Evolutionary conservation across 345 rosid genomes (phyloP).

Genomic region (Anacardium occidentale): DNA sequence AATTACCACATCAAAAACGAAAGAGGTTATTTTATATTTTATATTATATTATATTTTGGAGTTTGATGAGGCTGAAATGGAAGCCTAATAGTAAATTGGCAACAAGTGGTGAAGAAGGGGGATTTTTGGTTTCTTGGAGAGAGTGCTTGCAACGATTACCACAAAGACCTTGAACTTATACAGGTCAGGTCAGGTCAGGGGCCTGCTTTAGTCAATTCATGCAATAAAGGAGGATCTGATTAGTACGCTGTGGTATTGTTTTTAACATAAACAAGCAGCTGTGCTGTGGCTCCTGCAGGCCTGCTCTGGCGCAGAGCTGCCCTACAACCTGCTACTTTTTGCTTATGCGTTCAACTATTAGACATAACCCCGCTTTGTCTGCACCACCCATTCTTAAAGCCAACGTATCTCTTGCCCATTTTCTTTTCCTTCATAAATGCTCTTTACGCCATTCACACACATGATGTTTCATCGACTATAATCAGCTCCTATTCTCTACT

Average conservation of each 20-base stretch:
- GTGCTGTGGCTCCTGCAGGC: conserved; percentile 18
- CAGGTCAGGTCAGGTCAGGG: background rate
- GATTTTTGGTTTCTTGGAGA: background rate
- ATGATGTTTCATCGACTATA: background rate
- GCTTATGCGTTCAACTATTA: conserved; percentile 19
- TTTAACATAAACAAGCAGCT: conserved; percentile 1
- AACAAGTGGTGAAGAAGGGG: background rate
- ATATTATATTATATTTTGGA: no score
- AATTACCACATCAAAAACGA: background rate
- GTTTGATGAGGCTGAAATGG: no score
- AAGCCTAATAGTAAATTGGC: no score
- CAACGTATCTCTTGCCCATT: background rate
- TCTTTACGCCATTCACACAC: background rate
- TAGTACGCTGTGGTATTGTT: conserved; percentile 10
- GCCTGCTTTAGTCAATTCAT: conserved; percentile 19
- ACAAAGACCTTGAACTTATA: background rate
- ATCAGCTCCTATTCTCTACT: no score
- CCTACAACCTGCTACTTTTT: conserved; percentile 14
- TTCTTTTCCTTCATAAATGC: background rate
- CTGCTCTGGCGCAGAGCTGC: conserved; percentile 8
- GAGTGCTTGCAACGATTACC: background rate
- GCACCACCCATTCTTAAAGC: background rate
- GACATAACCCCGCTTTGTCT: conserved; percentile 17
- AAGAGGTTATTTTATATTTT: background rate
- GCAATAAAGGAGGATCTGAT: conserved; percentile 13